A percentile compares a stretch with the other conserved stretches of the same genome.
Evolutionary conservation across 2,329 filamentous ascomycete species (phyloP).

Genomic region (Apiospora pterosperma): DNA sequence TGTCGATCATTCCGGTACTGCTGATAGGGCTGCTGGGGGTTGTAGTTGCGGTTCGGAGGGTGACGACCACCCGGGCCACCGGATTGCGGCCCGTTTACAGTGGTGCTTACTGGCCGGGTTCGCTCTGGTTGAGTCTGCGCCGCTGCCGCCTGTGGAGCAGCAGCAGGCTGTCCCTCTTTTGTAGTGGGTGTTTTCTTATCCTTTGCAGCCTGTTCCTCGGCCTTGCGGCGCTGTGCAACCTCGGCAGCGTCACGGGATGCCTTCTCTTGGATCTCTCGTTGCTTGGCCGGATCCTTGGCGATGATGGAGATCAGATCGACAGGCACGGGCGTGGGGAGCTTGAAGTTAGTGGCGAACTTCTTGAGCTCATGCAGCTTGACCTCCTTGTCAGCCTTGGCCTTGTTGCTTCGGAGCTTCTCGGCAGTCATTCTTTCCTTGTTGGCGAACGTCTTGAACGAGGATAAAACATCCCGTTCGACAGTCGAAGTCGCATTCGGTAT

Average conservation of each 20-base stretch:
- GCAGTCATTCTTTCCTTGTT: slow-evolving; percentile 51
- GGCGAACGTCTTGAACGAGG: slow-evolving; percentile 63
- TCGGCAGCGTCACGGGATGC: slow-evolving; percentile 73
- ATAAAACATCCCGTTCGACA: slow-evolving; percentile 59
- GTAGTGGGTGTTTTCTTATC: slow-evolving; percentile 49
- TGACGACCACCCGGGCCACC: slow-evolving; percentile 35
- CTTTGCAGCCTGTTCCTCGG: slow-evolving; percentile 39
- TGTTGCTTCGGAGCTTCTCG: slow-evolving; percentile 54
- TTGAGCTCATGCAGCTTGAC: slow-evolving; percentile 91
- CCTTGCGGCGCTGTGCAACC: slow-evolving; percentile 41
- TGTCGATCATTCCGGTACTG: slow-evolving; percentile 46
- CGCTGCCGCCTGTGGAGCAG: slow-evolving; percentile 12
- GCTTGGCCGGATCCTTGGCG: slow-evolving; percentile 93
- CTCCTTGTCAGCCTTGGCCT: slow-evolving; percentile 74
- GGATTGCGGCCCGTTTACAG: slow-evolving; percentile 11
- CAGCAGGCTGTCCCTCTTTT: slow-evolving; percentile 42
- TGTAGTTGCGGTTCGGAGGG: slow-evolving; percentile 44
- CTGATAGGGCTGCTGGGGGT: slow-evolving; percentile 45
- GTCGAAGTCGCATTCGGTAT: slow-evolving; percentile 55
- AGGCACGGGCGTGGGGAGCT: slow-evolving; percentile 88
- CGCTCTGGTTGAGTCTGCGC: slow-evolving; percentile 17
- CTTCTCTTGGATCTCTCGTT: slow-evolving; percentile 88
- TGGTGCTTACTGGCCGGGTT: slow-evolving; percentile 29
- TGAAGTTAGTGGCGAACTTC: slow-evolving; percentile 93
- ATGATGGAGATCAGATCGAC: slow-evolving; percentile 90